Percentiles rank a stretch among this genome's conserved stretches.
These are phyloP conservation scores for Geotrichum citri-aurantii DNA, from an alignment of 1,139 yeast species.

Conservation along the genomic window DNA sequence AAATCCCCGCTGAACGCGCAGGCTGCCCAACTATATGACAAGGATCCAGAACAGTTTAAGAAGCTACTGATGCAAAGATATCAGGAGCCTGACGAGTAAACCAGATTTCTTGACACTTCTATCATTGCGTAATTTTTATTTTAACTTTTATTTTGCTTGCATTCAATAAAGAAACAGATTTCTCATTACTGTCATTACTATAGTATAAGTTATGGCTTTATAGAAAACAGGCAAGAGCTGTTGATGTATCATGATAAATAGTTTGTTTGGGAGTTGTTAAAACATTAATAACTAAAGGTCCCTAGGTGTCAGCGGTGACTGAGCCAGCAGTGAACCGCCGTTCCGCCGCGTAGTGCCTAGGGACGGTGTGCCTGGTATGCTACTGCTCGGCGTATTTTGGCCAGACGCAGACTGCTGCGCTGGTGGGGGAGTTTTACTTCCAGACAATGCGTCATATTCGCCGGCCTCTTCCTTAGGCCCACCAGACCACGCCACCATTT, in stretches of 20 bases:
- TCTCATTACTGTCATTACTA: conserved; percentile 6
- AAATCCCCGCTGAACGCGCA: conserved; percentile 48
- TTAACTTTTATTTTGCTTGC: conserved; percentile 1
- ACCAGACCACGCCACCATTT: conserved; percentile 43
- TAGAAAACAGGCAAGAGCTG: background rate
- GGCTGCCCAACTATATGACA: conserved; percentile 47
- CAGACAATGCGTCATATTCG: background rate
- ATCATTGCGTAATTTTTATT: background rate
- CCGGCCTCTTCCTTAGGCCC: conserved; percentile 13
- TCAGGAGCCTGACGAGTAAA: conserved; percentile 38
- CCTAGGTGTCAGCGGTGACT: conserved; percentile 15
- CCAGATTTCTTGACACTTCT: background rate
- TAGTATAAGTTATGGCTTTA: background rate
- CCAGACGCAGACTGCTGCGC: conserved; percentile 7
- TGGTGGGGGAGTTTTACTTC: background rate
- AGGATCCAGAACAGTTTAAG: conserved; percentile 43
- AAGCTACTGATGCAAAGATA: conserved; percentile 42
- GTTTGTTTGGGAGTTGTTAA: background rate
- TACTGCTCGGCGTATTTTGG: conserved; percentile 4
- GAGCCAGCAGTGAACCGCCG: conserved; percentile 16
- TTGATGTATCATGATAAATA: background rate
- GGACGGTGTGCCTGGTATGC: conserved; percentile 11
- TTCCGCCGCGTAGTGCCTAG: background rate
- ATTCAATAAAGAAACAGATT: background rate
- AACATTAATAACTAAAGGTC: background rate